Base-by-base conservation (phyloP, 1,284 basidiomycete genomes). In the Papiliotrema flavescens region DNA sequence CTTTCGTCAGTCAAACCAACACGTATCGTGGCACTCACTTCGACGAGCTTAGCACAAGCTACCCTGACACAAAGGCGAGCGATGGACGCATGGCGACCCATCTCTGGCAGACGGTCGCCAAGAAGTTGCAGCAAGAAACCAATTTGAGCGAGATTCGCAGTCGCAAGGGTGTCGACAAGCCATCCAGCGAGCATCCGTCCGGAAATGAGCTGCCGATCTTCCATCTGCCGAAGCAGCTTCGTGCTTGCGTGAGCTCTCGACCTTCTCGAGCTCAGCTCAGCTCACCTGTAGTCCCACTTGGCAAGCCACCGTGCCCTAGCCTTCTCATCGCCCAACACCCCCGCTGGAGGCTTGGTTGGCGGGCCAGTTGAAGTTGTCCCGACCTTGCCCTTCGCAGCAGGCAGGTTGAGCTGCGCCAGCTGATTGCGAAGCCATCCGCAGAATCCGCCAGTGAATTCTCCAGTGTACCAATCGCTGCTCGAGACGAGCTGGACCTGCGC, bases 401-500 rank as follows among this genome's bases (percentile, higher is more conserved):
- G 91, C 15, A 94, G 77, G 2, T 84, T 82, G 51, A 98, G 88
- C 51, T 96, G 91, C 13, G 79, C 80, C 2, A 98, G 80, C 70
- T 95, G 92, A 64, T 90, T 93, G 74, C 88, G 87, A 69, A 98
- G 78, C 75, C 93, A 93, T n/a, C 86, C 82, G 1, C 88, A 89
- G 37, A 96, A 83, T 17, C 88, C 82, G 61, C 84, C 85, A 0
- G 95, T 90, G 85, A 92, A 97, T 59, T 98, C 93, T 24, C 86
- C 78, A 44, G 91, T 90, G 71, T 96, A 95, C 70, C 89, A 86
- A 22, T 77, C 64, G 82, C 86, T 36, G 85, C 87, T 68, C 85
- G 85, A 73, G 85, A 90, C 57, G 41, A 66, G 63, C 20, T 64
- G 34, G 19, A 55, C 56, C 13, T 57, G 53, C 0, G 64, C 48